These are phyloP conservation scores for Pholiota conissans DNA, from an alignment of 768 basidiomycete species.

Conservation along the genomic window DNA sequence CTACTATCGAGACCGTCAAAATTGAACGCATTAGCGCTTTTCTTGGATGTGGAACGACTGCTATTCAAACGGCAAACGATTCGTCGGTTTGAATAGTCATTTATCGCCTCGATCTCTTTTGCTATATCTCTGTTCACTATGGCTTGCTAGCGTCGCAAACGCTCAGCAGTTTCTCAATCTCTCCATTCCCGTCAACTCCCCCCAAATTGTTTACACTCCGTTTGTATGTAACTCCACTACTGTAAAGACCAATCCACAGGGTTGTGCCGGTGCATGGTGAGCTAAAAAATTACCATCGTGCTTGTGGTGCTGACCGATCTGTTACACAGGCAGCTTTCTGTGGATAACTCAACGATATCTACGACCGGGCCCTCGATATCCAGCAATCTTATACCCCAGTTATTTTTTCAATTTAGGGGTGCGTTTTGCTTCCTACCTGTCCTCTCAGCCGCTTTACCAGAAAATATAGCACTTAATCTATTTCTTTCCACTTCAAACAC, in stretches of 20 bases:
- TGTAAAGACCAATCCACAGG: conserved; percentile 20
- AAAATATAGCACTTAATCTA: conserved; percentile 38
- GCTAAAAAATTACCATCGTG: conserved; percentile 8
- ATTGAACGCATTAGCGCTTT: not conserved
- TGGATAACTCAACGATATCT: conserved; percentile 5
- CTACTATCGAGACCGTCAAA: not conserved
- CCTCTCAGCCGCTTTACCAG: not conserved
- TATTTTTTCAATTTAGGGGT: conserved; percentile 61
- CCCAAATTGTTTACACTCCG: conserved; percentile 48
- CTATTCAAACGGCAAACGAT: not conserved
- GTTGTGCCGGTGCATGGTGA: conserved; percentile 48
- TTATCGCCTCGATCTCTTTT: not conserved
- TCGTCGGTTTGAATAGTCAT: not conserved
- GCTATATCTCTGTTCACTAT: conserved; percentile 6
- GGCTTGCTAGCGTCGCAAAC: conserved; percentile 10
- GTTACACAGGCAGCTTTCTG: conserved; percentile 26
- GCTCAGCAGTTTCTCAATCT: conserved; percentile 31
- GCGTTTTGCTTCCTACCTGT: conserved; percentile 3
- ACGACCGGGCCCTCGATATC: conserved; percentile 40
- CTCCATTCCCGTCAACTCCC: conserved; percentile 35
- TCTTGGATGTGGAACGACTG: conserved; percentile 8
- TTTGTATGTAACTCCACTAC: conserved; percentile 40
- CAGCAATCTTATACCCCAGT: conserved; percentile 49
- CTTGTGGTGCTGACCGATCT: conserved; percentile 2
- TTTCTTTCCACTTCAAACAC: conserved; percentile 40